phyloP scores from a whole-genome alignment of 805 yeast species.

The Sungouiella thailandica region DNA sequence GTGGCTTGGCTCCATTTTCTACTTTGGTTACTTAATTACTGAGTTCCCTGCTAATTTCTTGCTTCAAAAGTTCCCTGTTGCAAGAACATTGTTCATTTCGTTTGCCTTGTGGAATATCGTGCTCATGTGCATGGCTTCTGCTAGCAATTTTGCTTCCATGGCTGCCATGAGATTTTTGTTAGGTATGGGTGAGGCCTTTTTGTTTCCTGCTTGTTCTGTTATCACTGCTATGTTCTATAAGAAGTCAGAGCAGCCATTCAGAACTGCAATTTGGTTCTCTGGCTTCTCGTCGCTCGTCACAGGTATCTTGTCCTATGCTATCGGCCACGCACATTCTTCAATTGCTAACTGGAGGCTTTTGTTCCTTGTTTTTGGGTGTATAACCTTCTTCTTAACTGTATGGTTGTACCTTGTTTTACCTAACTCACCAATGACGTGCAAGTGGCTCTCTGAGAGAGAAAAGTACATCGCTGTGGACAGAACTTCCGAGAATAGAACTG shows the following conservation, averaged over 20 bases:
- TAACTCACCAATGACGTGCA: constrained; percentile 44
- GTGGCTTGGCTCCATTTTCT: constrained; percentile 52
- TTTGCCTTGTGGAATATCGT: not conserved
- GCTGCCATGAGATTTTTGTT: constrained; percentile 12
- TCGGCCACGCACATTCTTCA: constrained; percentile 35
- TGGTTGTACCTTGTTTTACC: constrained; percentile 48
- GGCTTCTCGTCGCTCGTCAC: constrained; percentile 30
- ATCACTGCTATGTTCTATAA: constrained; percentile 58
- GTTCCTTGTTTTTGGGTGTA: constrained; percentile 55
- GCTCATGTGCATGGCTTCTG: not conserved
- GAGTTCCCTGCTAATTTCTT: constrained; percentile 44
- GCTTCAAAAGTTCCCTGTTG: constrained; percentile 54
- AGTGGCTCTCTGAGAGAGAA: constrained; percentile 43
- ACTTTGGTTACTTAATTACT: constrained; percentile 58
- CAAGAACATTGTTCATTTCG: constrained; percentile 11
- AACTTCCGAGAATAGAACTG: constrained; percentile 51
- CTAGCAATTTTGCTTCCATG: not conserved
- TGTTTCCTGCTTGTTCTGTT: constrained; percentile 54
- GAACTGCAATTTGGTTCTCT: constrained; percentile 36
- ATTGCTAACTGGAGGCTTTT: constrained; percentile 57
- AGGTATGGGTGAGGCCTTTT: constrained; percentile 49
- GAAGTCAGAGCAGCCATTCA: constrained; percentile 30
- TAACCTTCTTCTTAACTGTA: constrained; percentile 49
- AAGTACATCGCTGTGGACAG: constrained; percentile 41
- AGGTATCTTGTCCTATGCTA: constrained; percentile 52